Conservation (phyloP, 345 rosid genomes). For the Carallia pectinifolia region DNA sequence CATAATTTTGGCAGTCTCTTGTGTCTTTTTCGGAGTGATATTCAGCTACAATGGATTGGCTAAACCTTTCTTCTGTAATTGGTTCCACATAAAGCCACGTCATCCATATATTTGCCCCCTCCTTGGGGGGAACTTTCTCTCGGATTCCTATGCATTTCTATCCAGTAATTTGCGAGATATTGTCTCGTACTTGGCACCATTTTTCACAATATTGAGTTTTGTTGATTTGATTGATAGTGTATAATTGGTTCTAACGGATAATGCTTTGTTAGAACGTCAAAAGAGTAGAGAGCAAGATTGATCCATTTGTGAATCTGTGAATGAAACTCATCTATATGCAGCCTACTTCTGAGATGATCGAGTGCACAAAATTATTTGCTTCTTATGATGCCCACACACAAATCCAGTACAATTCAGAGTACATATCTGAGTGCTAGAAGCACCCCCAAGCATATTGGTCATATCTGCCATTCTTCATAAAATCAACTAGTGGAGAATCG, state of each 20-base stretch:
- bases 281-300: no score
- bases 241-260: no score
- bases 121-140: slow-evolving; percentile 46
- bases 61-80: slow-evolving; percentile 64
- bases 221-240: no score
- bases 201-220: no score
- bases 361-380: no score
- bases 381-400: no score
- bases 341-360: no score
- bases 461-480: not conserved
- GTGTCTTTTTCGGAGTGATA: slow-evolving; percentile 25
- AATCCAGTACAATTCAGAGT: no score
- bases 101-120: slow-evolving; percentile 5
- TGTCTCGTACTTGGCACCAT: slow-evolving; percentile 1
- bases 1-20: slow-evolving; percentile 27
- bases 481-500: not conserved
- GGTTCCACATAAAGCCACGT: slow-evolving; percentile 18
- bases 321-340: no score
- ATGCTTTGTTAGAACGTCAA: no score
- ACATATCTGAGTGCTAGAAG: not conserved
- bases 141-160: slow-evolving; percentile 37
- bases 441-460: not conserved
- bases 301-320: no score
- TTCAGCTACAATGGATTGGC: slow-evolving; percentile 69
- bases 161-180: slow-evolving; percentile 46